phyloP scores from a whole-genome alignment of 2,329 filamentous ascomycete species.

The Colletotrichum lini region DNA sequence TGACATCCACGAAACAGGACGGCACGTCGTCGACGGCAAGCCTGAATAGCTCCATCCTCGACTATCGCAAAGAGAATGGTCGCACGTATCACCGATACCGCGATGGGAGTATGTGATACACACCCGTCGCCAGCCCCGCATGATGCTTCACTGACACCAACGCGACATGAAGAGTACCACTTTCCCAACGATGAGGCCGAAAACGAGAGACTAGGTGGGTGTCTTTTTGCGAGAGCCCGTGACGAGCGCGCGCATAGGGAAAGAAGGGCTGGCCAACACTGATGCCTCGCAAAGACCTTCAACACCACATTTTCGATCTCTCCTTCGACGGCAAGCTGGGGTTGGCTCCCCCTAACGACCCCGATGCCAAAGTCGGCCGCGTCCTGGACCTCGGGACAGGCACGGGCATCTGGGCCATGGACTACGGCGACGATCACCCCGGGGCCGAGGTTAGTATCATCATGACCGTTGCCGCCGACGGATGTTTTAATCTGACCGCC shows the following conservation, averaged over 20 bases:
- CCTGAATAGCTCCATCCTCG: conserved; percentile 51
- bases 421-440: conserved; percentile 58
- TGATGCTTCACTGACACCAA: background rate
- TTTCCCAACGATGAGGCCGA: conserved; percentile 43
- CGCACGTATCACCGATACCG: conserved; percentile 45
- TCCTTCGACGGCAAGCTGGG: conserved; percentile 52
- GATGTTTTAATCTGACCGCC: background rate
- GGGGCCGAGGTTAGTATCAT: conserved; percentile 46
- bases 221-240: too few relatives aligned
- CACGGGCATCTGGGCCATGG: conserved; percentile 54
- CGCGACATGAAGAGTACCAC: conserved; percentile 35
- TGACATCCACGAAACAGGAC: conserved; percentile 13
- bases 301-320: conserved; percentile 68
- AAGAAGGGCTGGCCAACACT: background rate
- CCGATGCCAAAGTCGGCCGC: conserved; percentile 36
- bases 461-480: fast-evolving
- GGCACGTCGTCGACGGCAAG: conserved; percentile 47
- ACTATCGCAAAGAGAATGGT: conserved; percentile 42
- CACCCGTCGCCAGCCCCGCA: background rate
- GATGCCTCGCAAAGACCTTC: conserved; percentile 55
- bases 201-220: conserved; percentile 40
- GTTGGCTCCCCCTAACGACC: conserved; percentile 36
- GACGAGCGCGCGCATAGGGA: too few relatives aligned
- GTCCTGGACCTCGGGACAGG: conserved; percentile 50
- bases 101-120: conserved; percentile 36